phyloP scores from a whole-genome alignment of 257 asterid genomes.

The Eucommia ulmoides region DNA sequence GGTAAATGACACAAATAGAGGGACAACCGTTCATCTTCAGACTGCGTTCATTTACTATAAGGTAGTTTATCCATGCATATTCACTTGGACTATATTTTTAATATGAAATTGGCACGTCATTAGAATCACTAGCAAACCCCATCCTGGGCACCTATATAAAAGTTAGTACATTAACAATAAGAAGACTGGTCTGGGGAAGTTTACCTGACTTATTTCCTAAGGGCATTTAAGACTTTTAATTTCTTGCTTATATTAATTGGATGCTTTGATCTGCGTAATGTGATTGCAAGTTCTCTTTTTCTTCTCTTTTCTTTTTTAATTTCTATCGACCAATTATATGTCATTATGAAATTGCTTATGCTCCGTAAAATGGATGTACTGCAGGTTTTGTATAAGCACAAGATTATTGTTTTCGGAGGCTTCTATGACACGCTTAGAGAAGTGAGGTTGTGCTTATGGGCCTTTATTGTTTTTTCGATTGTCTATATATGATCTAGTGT shows the following conservation, averaged over 20 bases:
- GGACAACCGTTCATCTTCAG: background rate
- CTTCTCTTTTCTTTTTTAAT: conserved; percentile 1
- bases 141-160: too few species aligned
- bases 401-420: conserved; percentile 91
- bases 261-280: too few species aligned
- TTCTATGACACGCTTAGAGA: conserved; percentile 97
- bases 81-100: too few species aligned
- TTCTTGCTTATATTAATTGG: background rate
- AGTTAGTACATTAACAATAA: too few species aligned
- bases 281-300: background rate
- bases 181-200: too few species aligned
- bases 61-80: too few species aligned
- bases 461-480: too few species aligned
- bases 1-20: background rate
- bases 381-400: conserved; percentile 94
- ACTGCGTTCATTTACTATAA: background rate
- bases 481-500: too few species aligned
- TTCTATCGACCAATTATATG: background rate
- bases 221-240: background rate
- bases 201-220: too few species aligned
- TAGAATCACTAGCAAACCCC: too few species aligned
- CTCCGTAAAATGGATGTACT: conserved; percentile 16
- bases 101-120: too few species aligned
- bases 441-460: conserved; percentile 56
- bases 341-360: conserved; percentile 3